Conservation (phyloP, 495 filamentous ascomycete genomes). For the Penicillium waksmanii region DNA sequence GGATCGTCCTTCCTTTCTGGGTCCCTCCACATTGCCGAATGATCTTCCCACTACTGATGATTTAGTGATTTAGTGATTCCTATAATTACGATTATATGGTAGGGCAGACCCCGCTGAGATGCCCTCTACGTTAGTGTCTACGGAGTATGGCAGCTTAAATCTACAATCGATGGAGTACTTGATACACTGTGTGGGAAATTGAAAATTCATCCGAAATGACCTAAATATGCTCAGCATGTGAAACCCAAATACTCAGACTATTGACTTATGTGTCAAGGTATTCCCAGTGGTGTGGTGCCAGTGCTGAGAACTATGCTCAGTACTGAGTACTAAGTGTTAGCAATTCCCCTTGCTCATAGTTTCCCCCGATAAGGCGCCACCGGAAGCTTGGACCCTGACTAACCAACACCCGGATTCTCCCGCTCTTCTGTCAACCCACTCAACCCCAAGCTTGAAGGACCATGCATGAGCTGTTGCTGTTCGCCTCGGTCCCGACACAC, state of each 20-base stretch:
- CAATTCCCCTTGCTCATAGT: constrained; percentile 2
- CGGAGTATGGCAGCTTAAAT: not conserved
- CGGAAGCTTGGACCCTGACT: constrained; percentile 25
- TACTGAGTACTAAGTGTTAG: not conserved
- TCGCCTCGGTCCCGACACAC: constrained; percentile 51
- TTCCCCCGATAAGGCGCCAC: constrained; percentile 14
- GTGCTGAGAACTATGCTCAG: not conserved
- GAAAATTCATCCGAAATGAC: no score
- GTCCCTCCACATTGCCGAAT: constrained; percentile 1
- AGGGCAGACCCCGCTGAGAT: no score
- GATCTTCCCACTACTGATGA: not conserved
- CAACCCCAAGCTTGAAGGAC: constrained; percentile 7
- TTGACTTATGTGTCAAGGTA: no score
- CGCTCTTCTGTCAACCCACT: constrained; percentile 15
- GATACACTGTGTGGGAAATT: no score
- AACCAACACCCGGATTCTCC: constrained; percentile 34
- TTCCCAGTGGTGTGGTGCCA: no score
- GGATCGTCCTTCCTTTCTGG: constrained; percentile 16
- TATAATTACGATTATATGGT: not conserved
- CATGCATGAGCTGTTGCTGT: constrained; percentile 53
- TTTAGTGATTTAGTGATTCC: no score
- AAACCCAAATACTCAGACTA: no score
- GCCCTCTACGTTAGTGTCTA: not conserved
- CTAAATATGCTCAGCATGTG: no score
- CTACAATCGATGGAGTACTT: no score